These are phyloP conservation scores for Musa itinerans DNA, from an alignment of 176 grass and related monocot species.

Conservation along the genomic window DNA sequence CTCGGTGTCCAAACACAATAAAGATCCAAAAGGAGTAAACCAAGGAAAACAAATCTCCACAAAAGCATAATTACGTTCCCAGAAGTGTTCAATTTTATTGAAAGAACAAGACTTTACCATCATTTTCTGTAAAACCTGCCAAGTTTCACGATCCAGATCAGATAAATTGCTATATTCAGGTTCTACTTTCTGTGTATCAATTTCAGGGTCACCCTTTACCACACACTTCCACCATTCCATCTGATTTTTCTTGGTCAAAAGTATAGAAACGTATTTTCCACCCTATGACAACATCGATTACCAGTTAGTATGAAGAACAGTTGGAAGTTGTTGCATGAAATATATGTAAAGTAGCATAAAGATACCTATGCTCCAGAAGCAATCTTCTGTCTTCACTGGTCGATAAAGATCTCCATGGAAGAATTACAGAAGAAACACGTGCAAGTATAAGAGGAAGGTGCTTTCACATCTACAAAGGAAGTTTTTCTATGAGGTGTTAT, in stretches of 20 bases:
- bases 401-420: slow-evolving; percentile 69
- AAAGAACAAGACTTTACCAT: slow-evolving; percentile 40
- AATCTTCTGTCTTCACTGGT: slow-evolving; percentile 70
- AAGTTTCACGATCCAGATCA: slow-evolving; percentile 92
- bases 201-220: slow-evolving; percentile 80
- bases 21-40: no score
- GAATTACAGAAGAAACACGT: slow-evolving; percentile 2
- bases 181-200: slow-evolving; percentile 47
- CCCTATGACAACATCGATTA: slow-evolving; percentile 41
- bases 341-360: background rate
- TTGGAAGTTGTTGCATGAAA: no score
- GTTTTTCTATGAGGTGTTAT: background rate
- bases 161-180: slow-evolving; percentile 13
- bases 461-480: background rate
- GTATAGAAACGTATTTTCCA: slow-evolving; percentile 55
- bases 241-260: slow-evolving; percentile 92
- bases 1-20: no score
- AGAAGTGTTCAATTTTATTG: no score
- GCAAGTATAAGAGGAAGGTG: background rate
- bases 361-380: slow-evolving; percentile 93
- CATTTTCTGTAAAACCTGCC: slow-evolving; percentile 97
- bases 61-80: slow-evolving; percentile 1
- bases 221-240: slow-evolving; percentile 96
- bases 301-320: background rate
- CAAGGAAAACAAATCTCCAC: no score